phyloP scores from a whole-genome alignment of 108 stramenopile species.

The Epipyxis sp. region DNA sequence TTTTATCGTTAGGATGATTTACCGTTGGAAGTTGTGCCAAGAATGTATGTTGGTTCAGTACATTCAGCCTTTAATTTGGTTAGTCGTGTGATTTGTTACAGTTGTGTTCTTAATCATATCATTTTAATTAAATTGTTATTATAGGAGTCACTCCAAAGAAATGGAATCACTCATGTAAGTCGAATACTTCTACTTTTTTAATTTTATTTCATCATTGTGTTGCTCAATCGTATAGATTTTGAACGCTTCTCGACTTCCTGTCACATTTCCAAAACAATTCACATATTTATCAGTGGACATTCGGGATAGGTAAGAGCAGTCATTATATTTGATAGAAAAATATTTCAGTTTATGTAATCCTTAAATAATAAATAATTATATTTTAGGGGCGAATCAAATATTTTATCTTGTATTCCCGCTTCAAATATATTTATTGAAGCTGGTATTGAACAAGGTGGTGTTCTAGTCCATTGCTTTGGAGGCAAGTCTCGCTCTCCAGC shows the following conservation, averaged over 20 bases:
- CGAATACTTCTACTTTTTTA: neutral
- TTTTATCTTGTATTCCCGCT: constrained; percentile 45
- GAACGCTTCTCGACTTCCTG: constrained; percentile 49
- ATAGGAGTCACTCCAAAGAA: constrained; percentile 23
- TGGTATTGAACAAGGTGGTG: constrained; percentile 50
- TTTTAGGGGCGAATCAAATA: constrained; percentile 42
- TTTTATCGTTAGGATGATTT: constrained; percentile 43
- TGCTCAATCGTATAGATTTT: constrained; percentile 28
- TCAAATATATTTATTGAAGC: constrained; percentile 57
- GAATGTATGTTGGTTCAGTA: constrained; percentile 51
- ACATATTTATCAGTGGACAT: constrained; percentile 57
- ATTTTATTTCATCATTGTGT: neutral
- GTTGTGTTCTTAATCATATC: neutral
- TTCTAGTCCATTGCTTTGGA: constrained; percentile 55
- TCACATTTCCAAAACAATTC: constrained; percentile 49
- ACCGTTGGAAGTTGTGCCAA: constrained; percentile 41
- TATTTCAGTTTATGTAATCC: neutral
- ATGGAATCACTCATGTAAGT: constrained; percentile 47
- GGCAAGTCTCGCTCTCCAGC: constrained; percentile 51
- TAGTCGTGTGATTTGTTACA: neutral
- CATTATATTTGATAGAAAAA: neutral
- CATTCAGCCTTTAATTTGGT: constrained; percentile 54
- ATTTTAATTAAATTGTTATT: no score
- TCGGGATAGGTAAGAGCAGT: constrained; percentile 43
- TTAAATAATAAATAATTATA: neutral